Evolutionary conservation across 2,329 filamentous ascomycete species (phyloP).

Genomic region (Colletotrichum godetiae): DNA sequence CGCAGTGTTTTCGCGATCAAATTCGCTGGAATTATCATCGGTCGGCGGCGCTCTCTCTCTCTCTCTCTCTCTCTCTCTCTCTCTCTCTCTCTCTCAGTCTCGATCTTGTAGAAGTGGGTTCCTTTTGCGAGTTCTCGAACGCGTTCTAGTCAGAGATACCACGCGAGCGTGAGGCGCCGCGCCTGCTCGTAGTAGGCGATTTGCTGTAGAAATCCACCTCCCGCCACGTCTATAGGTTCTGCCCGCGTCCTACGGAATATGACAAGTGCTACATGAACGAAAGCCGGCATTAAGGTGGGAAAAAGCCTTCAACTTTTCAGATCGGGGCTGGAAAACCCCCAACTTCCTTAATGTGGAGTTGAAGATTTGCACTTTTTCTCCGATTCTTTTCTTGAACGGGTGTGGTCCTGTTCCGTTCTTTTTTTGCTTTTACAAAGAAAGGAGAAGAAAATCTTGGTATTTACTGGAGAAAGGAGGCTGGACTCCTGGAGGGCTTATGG

Average conservation of each 20-base stretch:
- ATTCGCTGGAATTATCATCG: not conserved
- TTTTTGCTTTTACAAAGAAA: not conserved
- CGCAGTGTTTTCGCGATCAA: not conserved
- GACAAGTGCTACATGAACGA: too few relatives aligned
- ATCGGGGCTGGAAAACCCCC: too few relatives aligned
- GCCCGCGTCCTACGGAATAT: too few relatives aligned
- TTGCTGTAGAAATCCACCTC: too few relatives aligned
- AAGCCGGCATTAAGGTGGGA: too few relatives aligned
- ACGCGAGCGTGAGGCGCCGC: not conserved
- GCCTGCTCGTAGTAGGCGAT: too few relatives aligned
- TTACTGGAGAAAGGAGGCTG: not conserved
- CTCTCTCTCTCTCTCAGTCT: not conserved
- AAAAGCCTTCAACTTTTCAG: too few relatives aligned
- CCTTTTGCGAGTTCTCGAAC: not conserved
- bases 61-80: not conserved
- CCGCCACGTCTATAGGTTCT: too few relatives aligned
- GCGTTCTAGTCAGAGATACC: not conserved
- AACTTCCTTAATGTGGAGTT: too few relatives aligned
- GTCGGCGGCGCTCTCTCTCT: not conserved
- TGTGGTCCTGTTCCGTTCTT: slow-evolving; percentile 10
- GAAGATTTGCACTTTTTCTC: too few relatives aligned
- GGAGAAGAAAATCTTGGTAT: not conserved
- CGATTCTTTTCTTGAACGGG: not conserved
- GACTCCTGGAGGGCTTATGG: not conserved
- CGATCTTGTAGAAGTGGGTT: too few relatives aligned